Percentiles rank a stretch among this genome's conserved stretches.
Conservation (phyloP, 1,284 basidiomycete species). For the Fistulina hepatica region DNA sequence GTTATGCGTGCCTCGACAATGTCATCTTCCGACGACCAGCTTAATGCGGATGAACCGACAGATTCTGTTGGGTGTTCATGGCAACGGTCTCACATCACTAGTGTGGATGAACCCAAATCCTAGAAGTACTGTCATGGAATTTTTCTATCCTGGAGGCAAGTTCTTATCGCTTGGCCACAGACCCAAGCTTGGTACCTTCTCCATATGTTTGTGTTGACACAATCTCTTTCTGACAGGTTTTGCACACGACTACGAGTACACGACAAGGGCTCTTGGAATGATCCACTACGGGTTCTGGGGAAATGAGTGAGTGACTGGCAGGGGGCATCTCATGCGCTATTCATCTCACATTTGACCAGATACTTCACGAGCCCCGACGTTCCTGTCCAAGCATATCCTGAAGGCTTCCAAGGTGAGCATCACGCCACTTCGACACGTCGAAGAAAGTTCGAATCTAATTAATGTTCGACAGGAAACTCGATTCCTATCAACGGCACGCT, state of each 20-base stretch:
- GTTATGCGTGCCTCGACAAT: not conserved
- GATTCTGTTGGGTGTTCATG: slow-evolving; percentile 85
- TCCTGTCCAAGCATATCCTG: slow-evolving; percentile 36
- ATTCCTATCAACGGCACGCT: slow-evolving; percentile 42
- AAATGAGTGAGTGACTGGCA: slow-evolving; percentile 24
- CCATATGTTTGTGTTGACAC: too few species aligned
- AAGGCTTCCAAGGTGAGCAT: slow-evolving; percentile 40
- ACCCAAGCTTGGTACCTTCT: too few species aligned
- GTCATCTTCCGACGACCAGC: not conserved
- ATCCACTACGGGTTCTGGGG: slow-evolving; percentile 80
- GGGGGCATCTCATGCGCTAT: not conserved
- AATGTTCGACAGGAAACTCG: slow-evolving; percentile 23
- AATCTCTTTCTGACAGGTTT: too few species aligned
- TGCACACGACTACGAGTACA: slow-evolving; percentile 79
- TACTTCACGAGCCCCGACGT: slow-evolving; percentile 39
- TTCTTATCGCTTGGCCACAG: too few species aligned
- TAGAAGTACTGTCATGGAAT: slow-evolving; percentile 75
- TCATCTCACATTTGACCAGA: slow-evolving; percentile 20
- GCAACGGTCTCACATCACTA: slow-evolving; percentile 74
- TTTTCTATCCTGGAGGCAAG: slow-evolving; percentile 80
- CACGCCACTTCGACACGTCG: not conserved
- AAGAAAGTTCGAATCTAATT: not conserved
- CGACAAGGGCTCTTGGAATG: slow-evolving; percentile 72
- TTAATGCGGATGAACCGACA: too few species aligned
- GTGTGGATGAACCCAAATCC: slow-evolving; percentile 78